phyloP scores from a whole-genome alignment of 768 basidiomycete genomes.

The Trametopsis cervina region DNA sequence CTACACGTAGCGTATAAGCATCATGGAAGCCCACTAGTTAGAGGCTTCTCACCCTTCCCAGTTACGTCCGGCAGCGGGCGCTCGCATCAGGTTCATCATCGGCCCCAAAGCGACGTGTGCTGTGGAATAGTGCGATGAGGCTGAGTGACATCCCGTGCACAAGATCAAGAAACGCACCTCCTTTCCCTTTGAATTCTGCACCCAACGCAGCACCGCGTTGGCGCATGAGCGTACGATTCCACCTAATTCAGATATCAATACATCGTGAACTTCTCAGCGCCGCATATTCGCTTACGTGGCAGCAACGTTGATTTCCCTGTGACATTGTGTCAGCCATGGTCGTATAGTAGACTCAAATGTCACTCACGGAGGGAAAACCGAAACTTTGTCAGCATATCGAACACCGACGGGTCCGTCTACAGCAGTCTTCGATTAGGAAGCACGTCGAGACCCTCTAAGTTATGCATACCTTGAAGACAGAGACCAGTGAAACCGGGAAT shows the following conservation, averaged over 20 bases:
- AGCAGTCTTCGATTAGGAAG: too few relatives aligned
- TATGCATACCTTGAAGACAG: conserved; percentile 20
- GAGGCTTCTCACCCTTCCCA: conserved; percentile 42
- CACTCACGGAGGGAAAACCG: conserved; percentile 40
- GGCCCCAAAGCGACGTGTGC: neutral
- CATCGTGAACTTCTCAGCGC: neutral
- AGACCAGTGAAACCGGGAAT: conserved; percentile 19
- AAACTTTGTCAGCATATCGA: conserved; percentile 32
- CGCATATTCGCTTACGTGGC: conserved; percentile 26
- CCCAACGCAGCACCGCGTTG: conserved; percentile 57
- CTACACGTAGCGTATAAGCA: neutral
- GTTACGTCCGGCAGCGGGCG: conserved; percentile 32
- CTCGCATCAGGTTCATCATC: conserved; percentile 15
- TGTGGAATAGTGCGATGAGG: neutral
- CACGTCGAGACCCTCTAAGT: too few relatives aligned
- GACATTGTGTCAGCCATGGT: conserved; percentile 6
- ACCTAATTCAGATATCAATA: conserved; percentile 18
- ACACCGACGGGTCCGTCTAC: conserved; percentile 28
- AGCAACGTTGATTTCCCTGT: conserved; percentile 27
- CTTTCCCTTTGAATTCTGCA: conserved; percentile 58
- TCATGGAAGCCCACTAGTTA: too few relatives aligned
- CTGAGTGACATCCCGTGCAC: conserved; percentile 14
- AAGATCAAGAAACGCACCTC: conserved; percentile 42
- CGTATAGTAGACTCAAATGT: conserved; percentile 26
- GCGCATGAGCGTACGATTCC: conserved; percentile 57